Conservation (phyloP, 768 basidiomycete genomes). For the Termitomyces sp. region DNA sequence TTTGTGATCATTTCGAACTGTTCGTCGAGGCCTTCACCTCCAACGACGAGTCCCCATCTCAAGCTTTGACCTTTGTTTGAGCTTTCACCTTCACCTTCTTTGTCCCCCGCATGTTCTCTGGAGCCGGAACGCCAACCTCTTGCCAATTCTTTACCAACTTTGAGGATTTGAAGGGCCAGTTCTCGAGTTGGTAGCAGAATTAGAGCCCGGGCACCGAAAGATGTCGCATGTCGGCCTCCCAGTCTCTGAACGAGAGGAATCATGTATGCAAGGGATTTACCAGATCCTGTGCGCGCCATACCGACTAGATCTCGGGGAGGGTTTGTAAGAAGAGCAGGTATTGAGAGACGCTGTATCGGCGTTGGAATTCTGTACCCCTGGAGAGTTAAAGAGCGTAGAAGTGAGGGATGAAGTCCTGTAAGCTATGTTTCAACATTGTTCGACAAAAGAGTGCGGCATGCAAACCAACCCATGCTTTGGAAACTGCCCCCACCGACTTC, state of each 20-base stretch:
- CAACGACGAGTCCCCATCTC: slow-evolving; percentile 93
- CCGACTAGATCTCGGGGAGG: slow-evolving; percentile 93
- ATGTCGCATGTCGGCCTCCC: slow-evolving; percentile 70
- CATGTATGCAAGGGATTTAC: slow-evolving; percentile 96
- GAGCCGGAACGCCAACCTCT: slow-evolving; percentile 68
- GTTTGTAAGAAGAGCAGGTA: slow-evolving; percentile 77
- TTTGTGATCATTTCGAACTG: slow-evolving; percentile 94
- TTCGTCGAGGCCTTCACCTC: slow-evolving; percentile 92
- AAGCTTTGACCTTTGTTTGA: slow-evolving; percentile 57
- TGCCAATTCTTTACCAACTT: slow-evolving; percentile 92
- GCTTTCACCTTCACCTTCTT: slow-evolving; percentile 49
- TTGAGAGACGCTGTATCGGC: slow-evolving; percentile 89
- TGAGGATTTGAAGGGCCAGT: slow-evolving; percentile 88
- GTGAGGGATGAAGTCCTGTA: slow-evolving; percentile 75
- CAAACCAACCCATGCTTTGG: slow-evolving; percentile 84
- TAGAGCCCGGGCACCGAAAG: slow-evolving; percentile 82
- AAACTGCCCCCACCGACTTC: slow-evolving; percentile 93
- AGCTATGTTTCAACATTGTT: slow-evolving; percentile 2
- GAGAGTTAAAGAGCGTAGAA: slow-evolving; percentile 83
- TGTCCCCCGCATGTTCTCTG: slow-evolving; percentile 75
- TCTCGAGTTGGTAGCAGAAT: slow-evolving; percentile 93
- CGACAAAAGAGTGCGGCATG: neutral
- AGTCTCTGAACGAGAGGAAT: slow-evolving; percentile 87
- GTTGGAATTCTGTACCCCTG: slow-evolving; percentile 95
- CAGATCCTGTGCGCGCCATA: slow-evolving; percentile 98